A percentile compares a stretch with the other conserved stretches of the same genome.
Evolutionary conservation across 2,329 filamentous ascomycete species (phyloP).

Genomic region (Stemphylium vesicarium): DNA sequence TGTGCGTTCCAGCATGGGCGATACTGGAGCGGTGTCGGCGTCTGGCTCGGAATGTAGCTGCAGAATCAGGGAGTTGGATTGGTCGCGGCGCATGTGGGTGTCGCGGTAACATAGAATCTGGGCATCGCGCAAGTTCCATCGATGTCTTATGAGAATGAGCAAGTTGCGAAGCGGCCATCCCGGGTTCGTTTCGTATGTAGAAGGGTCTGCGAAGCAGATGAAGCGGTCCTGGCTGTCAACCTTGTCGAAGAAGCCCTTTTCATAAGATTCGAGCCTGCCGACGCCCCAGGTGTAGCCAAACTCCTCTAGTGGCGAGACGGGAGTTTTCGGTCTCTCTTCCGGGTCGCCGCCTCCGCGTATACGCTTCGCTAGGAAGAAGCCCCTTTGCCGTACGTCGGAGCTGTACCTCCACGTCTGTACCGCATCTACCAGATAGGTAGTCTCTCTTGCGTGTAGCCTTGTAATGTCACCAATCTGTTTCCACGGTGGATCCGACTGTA

Average conservation of each 20-base stretch:
- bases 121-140: slow-evolving; percentile 76
- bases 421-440: slow-evolving; percentile 76
- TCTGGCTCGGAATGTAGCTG: slow-evolving; percentile 44
- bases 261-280: slow-evolving; percentile 76
- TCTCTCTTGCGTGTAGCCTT: slow-evolving; percentile 70
- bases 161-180: slow-evolving; percentile 94
- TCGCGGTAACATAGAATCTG: slow-evolving; percentile 93
- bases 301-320: slow-evolving; percentile 60
- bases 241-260: slow-evolving; percentile 84
- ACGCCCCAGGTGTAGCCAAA: slow-evolving; percentile 79
- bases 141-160: slow-evolving; percentile 79
- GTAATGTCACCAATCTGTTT: slow-evolving; percentile 52
- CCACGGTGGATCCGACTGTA: slow-evolving; percentile 90
- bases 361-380: slow-evolving; percentile 94
- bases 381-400: slow-evolving; percentile 82
- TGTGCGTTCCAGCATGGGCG: slow-evolving; percentile 16
- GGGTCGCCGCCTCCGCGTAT: slow-evolving; percentile 50
- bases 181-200: slow-evolving; percentile 84
- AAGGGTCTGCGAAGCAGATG: slow-evolving; percentile 89
- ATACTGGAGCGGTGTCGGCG: slow-evolving; percentile 11
- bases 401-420: slow-evolving; percentile 88
- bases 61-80: slow-evolving; percentile 81
- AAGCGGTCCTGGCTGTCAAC: slow-evolving; percentile 76
- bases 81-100: slow-evolving; percentile 75
- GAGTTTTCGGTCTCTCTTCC: slow-evolving; percentile 52